phyloP scores from a whole-genome alignment of 108 stramenopile genomes.

The Heterococcus sp. region DNA sequence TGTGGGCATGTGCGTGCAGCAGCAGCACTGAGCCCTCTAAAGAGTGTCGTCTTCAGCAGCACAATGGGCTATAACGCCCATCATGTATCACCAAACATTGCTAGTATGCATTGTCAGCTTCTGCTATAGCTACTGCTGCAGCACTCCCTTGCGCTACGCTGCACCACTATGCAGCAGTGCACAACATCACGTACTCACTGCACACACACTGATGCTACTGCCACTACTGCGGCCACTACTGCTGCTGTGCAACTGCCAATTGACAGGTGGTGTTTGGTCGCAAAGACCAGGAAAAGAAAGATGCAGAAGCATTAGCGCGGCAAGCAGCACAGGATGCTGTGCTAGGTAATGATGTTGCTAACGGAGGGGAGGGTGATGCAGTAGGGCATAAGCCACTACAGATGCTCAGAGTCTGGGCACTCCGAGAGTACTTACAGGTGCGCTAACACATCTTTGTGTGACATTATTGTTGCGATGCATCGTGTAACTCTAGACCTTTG shows the following conservation, averaged over 20 bases:
- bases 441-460: background rate
- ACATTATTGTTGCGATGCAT: background rate
- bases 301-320: constrained; percentile 8
- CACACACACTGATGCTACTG: too few relatives aligned
- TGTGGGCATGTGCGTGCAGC: too few relatives aligned
- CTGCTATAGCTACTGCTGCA: too few relatives aligned
- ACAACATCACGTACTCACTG: too few relatives aligned
- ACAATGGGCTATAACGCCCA: too few relatives aligned
- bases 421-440: constrained; percentile 83
- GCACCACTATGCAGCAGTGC: too few relatives aligned
- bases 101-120: too few relatives aligned
- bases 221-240: background rate
- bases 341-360: constrained; percentile 55
- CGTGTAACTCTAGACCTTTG: background rate
- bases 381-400: constrained; percentile 44
- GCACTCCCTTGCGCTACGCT: too few relatives aligned
- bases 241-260: too few relatives aligned
- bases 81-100: too few relatives aligned
- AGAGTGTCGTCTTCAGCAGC: too few relatives aligned
- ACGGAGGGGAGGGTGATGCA: constrained; percentile 21
- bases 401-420: constrained; percentile 73
- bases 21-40: too few relatives aligned
- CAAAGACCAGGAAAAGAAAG: constrained; percentile 12
- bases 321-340: constrained; percentile 3
- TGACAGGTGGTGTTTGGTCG: constrained; percentile 25